A percentile compares a stretch with the other conserved stretches of the same genome.
These are phyloP conservation scores for Colletotrichum tropicicola DNA, from an alignment of 2,329 filamentous ascomycete genomes.

Conservation along the genomic window DNA sequence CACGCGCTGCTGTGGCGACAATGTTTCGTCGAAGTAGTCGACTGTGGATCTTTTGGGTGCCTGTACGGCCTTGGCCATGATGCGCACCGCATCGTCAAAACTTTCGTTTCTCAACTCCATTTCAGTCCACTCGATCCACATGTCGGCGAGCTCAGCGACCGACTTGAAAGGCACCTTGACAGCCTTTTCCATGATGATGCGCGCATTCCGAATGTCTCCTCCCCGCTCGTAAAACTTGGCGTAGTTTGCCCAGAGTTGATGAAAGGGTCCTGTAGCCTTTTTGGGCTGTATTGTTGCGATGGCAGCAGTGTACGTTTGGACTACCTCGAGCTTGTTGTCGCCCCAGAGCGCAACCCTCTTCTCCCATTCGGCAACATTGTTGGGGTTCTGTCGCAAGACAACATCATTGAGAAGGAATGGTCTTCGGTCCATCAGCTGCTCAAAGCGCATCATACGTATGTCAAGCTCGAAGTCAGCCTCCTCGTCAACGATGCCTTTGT, in stretches of 20 bases:
- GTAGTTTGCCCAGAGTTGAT: conserved; percentile 96
- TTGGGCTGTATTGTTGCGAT: conserved; percentile 94
- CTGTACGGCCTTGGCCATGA: conserved; percentile 97
- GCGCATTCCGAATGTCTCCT: conserved; percentile 83
- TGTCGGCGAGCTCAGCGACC: conserved; percentile 94
- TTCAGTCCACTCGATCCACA: conserved; percentile 99
- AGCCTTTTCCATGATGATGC: conserved; percentile 96
- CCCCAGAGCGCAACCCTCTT: conserved; percentile 97
- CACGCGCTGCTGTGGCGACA: conserved; percentile 93
- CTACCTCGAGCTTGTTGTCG: conserved; percentile 88
- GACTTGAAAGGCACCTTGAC: conserved; percentile 98
- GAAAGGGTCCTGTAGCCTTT: conserved; percentile 91
- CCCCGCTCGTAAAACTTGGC: conserved; percentile 96
- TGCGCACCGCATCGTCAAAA: conserved; percentile 91
- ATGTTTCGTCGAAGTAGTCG: conserved; percentile 97
- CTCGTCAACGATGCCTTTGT: conserved; percentile 80
- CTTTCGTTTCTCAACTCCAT: conserved; percentile 97
- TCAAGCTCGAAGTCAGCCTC: conserved; percentile 94
- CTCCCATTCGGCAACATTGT: conserved; percentile 96
- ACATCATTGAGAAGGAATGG: conserved; percentile 98
- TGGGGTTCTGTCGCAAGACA: conserved; percentile 91
- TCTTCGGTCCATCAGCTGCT: conserved; percentile 95
- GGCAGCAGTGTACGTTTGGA: conserved; percentile 93
- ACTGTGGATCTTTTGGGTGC: conserved; percentile 97
- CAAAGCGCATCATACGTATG: conserved; percentile 96